A percentile compares a stretch with the other conserved stretches of the same genome.
Evolutionary conservation across 345 rosid genomes (phyloP).

Genomic region (Adansonia digitata): DNA sequence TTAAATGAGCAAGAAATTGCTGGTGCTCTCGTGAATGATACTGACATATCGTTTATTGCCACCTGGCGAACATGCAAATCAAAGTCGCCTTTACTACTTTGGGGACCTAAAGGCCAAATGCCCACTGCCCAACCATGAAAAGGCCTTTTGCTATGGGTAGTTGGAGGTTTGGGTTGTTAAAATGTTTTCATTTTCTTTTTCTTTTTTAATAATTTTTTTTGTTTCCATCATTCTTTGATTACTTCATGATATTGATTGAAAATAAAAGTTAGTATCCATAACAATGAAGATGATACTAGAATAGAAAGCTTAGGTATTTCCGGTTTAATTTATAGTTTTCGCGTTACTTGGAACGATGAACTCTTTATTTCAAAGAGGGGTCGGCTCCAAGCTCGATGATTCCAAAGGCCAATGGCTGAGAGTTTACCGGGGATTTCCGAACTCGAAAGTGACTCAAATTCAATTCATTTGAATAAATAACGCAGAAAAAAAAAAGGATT

Average conservation of each 20-base stretch:
- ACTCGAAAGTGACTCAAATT: neutral
- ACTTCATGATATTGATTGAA: no score
- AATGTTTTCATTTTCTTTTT: no score
- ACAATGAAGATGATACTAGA: neutral
- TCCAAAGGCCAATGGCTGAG: neutral
- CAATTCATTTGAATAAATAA: neutral
- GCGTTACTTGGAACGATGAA: neutral
- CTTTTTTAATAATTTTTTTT: no score
- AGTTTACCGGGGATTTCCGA: neutral
- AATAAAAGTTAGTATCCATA: no score
- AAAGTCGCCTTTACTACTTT: neutral
- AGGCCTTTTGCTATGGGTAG: neutral
- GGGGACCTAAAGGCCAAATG: neutral
- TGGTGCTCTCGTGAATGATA: no score
- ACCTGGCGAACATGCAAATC: neutral
- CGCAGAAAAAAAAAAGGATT: neutral
- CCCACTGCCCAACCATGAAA: neutral
- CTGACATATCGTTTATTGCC: no score
- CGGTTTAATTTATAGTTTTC: neutral
- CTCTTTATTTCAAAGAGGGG: slow-evolving; percentile 13
- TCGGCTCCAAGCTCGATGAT: slow-evolving; percentile 34
- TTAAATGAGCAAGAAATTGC: no score
- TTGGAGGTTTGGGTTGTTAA: neutral
- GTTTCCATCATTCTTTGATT: neutral
- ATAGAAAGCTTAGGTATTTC: no score